Evolutionary conservation across 2,329 filamentous ascomycete species (phyloP).

Genomic region (Clarireedia sp.): DNA sequence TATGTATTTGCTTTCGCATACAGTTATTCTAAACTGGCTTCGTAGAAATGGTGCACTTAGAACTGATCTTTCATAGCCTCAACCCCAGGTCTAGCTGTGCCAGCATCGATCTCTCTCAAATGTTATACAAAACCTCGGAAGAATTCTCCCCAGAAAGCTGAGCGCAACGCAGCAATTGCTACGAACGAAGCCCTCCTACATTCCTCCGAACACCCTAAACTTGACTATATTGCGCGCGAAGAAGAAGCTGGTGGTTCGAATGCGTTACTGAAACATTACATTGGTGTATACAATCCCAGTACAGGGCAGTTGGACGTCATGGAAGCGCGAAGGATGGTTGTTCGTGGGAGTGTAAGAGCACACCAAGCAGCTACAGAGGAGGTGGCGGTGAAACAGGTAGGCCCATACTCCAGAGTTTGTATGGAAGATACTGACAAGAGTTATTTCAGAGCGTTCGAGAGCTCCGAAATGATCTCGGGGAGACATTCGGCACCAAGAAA

Average conservation of each 20-base stretch:
- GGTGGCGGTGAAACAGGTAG: conserved; percentile 25
- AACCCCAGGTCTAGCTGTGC: conserved; percentile 29
- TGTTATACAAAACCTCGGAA: conserved; percentile 27
- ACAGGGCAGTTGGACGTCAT: conserved; percentile 53
- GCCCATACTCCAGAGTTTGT: background rate
- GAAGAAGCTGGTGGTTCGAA: conserved; percentile 36
- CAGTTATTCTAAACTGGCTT: too few species aligned
- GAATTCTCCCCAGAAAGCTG: conserved; percentile 18
- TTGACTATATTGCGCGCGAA: conserved; percentile 54
- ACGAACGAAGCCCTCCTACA: conserved; percentile 47
- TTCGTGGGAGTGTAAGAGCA: conserved; percentile 49
- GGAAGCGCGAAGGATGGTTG: conserved; percentile 55
- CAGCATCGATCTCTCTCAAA: conserved; percentile 26
- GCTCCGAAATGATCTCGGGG: conserved; percentile 60
- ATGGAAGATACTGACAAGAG: background rate
- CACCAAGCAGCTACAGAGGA: conserved; percentile 44
- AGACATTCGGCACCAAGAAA: conserved; percentile 80
- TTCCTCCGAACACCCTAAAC: conserved; percentile 46
- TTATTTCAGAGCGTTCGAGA: conserved; percentile 46
- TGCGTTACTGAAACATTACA: conserved; percentile 50
- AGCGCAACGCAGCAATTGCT: conserved; percentile 22
- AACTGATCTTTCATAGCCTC: conserved; percentile 22
- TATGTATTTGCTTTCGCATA: conserved; percentile 27
- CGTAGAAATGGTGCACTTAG: too few species aligned
- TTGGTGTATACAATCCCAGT: conserved; percentile 55